phyloP scores from a whole-genome alignment of 192 early-diverging fungal genomes.

The Backusella circina region DNA sequence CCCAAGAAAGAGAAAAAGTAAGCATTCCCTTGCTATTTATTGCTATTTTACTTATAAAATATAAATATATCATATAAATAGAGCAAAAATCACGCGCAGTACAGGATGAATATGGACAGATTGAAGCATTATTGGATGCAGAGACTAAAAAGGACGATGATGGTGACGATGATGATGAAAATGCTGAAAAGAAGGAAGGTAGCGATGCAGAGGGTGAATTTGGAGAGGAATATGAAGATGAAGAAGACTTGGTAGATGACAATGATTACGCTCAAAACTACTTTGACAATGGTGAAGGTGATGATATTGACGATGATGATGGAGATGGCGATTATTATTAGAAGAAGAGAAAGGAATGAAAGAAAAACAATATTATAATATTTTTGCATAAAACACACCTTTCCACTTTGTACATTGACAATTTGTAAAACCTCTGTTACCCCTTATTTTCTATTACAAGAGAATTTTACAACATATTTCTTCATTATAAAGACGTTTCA shows the following conservation, averaged over 20 bases:
- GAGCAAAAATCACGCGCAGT: conserved; percentile 8
- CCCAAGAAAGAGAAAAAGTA: conserved; percentile 20
- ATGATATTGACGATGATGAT: conserved; percentile 33
- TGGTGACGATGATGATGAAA: conserved; percentile 22
- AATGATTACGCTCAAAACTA: conserved; percentile 39
- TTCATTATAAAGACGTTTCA: neutral
- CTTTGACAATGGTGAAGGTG: conserved; percentile 40
- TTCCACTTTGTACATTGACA: neutral
- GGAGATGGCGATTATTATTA: conserved; percentile 6
- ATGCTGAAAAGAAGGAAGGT: conserved; percentile 23
- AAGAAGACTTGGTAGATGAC: conserved; percentile 36
- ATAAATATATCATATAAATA: conserved; percentile 7
- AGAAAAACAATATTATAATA: neutral
- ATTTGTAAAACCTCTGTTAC: neutral
- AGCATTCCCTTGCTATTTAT: neutral
- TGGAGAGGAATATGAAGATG: conserved; percentile 25
- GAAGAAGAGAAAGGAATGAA: neutral
- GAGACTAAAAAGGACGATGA: conserved; percentile 15
- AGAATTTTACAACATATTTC: neutral
- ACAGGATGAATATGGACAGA: conserved; percentile 14
- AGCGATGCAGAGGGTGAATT: conserved; percentile 17
- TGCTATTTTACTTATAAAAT: neutral
- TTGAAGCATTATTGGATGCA: conserved; percentile 28
- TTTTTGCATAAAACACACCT: neutral
- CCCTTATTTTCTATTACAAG: neutral